phyloP scores from a whole-genome alignment of 106 monocot genomes.

The Posidonia australis region DNA sequence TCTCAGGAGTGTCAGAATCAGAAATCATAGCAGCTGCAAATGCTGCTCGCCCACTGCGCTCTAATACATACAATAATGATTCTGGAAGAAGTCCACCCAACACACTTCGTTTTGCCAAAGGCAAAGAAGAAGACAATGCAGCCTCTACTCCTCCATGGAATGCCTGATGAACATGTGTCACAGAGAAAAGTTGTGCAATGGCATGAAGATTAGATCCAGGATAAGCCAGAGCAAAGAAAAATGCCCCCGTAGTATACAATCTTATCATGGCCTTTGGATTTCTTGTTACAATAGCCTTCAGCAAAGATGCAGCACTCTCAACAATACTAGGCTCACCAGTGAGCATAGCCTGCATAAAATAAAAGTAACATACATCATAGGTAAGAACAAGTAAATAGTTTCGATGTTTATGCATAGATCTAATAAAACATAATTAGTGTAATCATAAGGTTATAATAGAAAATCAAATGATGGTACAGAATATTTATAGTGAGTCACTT shows the following conservation, averaged over 20 bases:
- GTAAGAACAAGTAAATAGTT: no score
- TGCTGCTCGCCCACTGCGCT: slow-evolving; percentile 82
- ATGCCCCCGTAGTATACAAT: slow-evolving; percentile 88
- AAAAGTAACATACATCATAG: not conserved
- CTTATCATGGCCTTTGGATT: slow-evolving; percentile 97
- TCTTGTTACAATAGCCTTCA: slow-evolving; percentile 90
- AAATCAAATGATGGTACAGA: no score
- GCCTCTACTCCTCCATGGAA: slow-evolving; percentile 99
- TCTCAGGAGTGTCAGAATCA: slow-evolving; percentile 98
- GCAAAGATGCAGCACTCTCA: slow-evolving; percentile 72
- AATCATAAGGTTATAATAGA: no score
- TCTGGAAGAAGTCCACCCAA: slow-evolving; percentile 95
- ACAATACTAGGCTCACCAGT: slow-evolving; percentile 91
- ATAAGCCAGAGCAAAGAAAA: slow-evolving; percentile 94
- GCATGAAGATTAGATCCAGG: slow-evolving; percentile 96
- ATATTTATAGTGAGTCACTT: no score
- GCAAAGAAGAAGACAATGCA: slow-evolving; percentile 86
- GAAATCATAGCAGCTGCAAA: slow-evolving; percentile 99
- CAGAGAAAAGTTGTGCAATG: slow-evolving; percentile 79
- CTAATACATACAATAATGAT: slow-evolving; percentile 91
- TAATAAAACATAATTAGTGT: no score
- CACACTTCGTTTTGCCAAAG: slow-evolving; percentile 93
- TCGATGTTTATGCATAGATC: no score
- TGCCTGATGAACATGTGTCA: slow-evolving; percentile 90
- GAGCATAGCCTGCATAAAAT: slow-evolving; percentile 61